Evolutionary conservation across 2,329 filamentous ascomycete species (phyloP), one percentile per base, ranked within the genome.

Genomic region (Coleophoma cylindrospora): DNA sequence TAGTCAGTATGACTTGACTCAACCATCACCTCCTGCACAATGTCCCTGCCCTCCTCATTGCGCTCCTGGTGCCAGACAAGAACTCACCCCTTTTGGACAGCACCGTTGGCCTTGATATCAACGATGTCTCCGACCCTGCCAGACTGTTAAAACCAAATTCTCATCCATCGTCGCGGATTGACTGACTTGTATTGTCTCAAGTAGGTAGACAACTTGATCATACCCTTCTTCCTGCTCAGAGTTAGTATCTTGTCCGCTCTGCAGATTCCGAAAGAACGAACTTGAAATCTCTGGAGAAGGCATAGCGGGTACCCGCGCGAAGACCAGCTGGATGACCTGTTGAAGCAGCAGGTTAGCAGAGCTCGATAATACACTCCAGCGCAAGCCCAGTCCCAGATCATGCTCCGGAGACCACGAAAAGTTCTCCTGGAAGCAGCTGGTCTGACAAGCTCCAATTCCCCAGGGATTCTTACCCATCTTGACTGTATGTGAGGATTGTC

Each of bases 71-170:
- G 15, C n/a, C 54, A 54, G 58, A 62, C 51, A 56, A 55, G 58
- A 61, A 64, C 86, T 84, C 79, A 94, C 88, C 91, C 91, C 85
- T 96, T 95, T 81, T 96, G 91, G 61, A 95, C 88, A 70, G 91
- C 94, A 87, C 91, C 94, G 81, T 99, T 97, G 71, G 88, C 89
- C 79, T 95, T 95, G 74, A 99, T 90, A 74, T 99, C 94, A 70
- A 99, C 94, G 67, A 97, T 96, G 71, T 99, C 94, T 74, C 94
- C 94, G 70, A 99, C 94, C 74, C 86, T 90, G 66, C 56, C 61
- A 52, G 61, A 54, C 46, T 60, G 69, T 85, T 68, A 83, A 74
- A 66, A 54, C 54, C 60, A 50, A 44, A 51, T 50, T 45, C 47
- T 40, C 40, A 34, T 48, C 38, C 47, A 50, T 46, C 48, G 15